phyloP scores from a whole-genome alignment of 2,329 filamentous ascomycete species.

The Kalaharituber pfeilii region DNA sequence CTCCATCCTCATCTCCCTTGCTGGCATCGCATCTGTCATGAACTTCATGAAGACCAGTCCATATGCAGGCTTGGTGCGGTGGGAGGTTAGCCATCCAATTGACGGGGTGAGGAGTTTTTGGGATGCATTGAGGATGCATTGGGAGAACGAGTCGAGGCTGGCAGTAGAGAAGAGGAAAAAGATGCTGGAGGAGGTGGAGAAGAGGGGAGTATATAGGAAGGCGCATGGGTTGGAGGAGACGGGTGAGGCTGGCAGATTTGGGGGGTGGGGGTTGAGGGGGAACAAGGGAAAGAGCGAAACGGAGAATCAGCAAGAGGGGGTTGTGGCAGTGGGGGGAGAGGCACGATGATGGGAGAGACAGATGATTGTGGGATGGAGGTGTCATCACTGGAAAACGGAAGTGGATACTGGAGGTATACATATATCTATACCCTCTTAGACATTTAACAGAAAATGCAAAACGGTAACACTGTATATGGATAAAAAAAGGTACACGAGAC shows the following conservation, averaged over 20 bases:
- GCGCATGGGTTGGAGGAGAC: conserved; percentile 59
- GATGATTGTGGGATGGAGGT: not conserved
- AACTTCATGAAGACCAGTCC: conserved; percentile 68
- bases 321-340: not conserved
- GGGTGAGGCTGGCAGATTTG: conserved; percentile 34
- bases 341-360: not conserved
- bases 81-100: conserved; percentile 51
- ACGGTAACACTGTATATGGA: too few relatives aligned
- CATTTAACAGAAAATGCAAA: too few relatives aligned
- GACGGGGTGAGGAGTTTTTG: conserved; percentile 46
- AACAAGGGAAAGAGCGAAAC: conserved; percentile 5
- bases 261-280: conserved; percentile 29
- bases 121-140: conserved; percentile 60
- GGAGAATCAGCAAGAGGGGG: not conserved
- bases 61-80: conserved; percentile 61
- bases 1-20: conserved; percentile 52
- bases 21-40: conserved; percentile 52
- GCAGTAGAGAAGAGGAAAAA: conserved; percentile 54
- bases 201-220: conserved; percentile 69
- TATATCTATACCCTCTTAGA: too few relatives aligned
- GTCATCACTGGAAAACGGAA: too few relatives aligned
- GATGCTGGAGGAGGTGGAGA: conserved; percentile 69
- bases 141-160: conserved; percentile 49
- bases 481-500: too few relatives aligned
- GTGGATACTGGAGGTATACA: too few relatives aligned